Base-by-base conservation (phyloP, 2,329 filamentous ascomycete genomes). In the Arthroderma uncinatum region DNA sequence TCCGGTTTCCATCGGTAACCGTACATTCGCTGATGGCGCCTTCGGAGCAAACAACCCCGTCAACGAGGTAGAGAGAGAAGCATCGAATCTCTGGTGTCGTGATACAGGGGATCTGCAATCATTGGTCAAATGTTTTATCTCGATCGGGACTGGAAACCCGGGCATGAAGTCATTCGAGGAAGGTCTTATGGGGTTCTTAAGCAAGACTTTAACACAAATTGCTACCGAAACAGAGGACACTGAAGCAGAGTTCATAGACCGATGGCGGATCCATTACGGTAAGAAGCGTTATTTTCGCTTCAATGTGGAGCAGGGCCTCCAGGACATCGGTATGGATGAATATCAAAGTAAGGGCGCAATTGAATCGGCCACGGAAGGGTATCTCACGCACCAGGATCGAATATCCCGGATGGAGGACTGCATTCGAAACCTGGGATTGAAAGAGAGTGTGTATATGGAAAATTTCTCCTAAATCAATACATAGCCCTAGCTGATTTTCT, bases 11-110 rank as follows among this genome's bases (percentile, higher is more conserved):
- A 67, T 70, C 30, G 54, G 57, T 30, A 58, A 61, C 6, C 56
- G 25, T n/a, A 69, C 66, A 54, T 64, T 60, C 1, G 66, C 68
- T 58, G 3, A 56, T n/a, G n/a, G n/a, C n/a, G n/a, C n/a, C n/a
- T n/a, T n/a, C n/a, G n/a, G n/a, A n/a, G n/a, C n/a, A n/a, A 70
- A 70, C 55, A 70, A 70, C 60, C 67, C 65, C 5, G 63, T 64
- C 0, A 58, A 66, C 28, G 61, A 68, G 48, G 61, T 69, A 10
- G 59, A 63, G 55, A 57, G 58, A 1, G 68, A 70, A 52, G 66
- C 66, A 25, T 25, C 57, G 10, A 60, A 65, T 16, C 62, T 69
- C 40, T 70, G 66, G 66, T 68, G 64, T 58, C 54, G 61, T 19
- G 60, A 64, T 1, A 59, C 62, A 9, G 64, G 61, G 34, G 62